Percentiles rank a stretch among this genome's conserved stretches.
phyloP scores from a whole-genome alignment of 2,329 filamentous ascomycete species.

The Phialocephala sp. region DNA sequence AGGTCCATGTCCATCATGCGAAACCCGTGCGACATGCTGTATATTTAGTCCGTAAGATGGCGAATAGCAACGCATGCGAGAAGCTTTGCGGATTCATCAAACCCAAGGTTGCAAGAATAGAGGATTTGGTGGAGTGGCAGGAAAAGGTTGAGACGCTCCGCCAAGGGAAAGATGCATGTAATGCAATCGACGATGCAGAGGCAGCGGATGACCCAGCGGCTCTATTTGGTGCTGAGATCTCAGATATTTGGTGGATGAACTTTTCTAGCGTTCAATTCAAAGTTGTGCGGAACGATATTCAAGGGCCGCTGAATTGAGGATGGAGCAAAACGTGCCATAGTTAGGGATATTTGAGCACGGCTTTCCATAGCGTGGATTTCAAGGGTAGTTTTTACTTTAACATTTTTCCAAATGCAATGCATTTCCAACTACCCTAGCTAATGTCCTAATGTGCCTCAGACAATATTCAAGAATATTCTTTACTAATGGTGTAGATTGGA shows the following conservation, averaged over 20 bases:
- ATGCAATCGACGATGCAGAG: neutral
- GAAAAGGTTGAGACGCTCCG: neutral
- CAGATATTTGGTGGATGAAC: conserved; percentile 12
- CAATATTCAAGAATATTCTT: neutral
- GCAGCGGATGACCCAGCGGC: too few species aligned
- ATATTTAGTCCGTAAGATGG: neutral
- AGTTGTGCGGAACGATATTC: neutral
- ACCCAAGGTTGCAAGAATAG: conserved; percentile 17
- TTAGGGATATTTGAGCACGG: neutral
- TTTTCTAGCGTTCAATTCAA: neutral
- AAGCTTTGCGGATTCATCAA: conserved; percentile 3
- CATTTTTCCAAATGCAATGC: neutral
- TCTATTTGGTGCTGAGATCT: conserved; percentile 6
- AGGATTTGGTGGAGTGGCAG: conserved; percentile 16
- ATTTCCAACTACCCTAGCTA: neutral
- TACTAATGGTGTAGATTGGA: neutral
- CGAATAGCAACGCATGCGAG: neutral
- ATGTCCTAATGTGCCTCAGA: neutral
- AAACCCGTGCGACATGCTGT: neutral
- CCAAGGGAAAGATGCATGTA: neutral
- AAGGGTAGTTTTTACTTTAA: neutral
- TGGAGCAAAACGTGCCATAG: neutral
- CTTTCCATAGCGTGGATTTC: neutral
- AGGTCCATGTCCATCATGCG: neutral
- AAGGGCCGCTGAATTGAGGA: conserved; percentile 1